These are phyloP conservation scores for Patellifolia procumbens DNA, from an alignment of 179 eudicot species.

Conservation along the genomic window DNA sequence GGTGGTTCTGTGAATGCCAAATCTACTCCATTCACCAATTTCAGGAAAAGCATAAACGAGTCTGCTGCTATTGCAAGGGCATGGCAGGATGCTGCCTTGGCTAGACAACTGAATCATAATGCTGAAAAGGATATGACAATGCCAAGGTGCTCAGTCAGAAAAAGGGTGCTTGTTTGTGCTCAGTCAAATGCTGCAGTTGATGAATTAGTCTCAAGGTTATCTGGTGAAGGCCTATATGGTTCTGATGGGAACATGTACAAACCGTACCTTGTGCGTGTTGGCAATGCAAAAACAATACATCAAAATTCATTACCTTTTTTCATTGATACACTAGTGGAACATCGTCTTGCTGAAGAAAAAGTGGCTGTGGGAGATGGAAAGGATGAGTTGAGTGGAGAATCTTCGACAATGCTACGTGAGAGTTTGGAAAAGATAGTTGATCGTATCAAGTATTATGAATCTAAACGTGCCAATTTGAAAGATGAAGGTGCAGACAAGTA, in stretches of 20 bases:
- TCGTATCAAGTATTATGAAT: conserved; percentile 74
- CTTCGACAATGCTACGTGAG: conserved; percentile 62
- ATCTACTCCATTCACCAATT: conserved; percentile 37
- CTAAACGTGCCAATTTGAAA: conserved; percentile 78
- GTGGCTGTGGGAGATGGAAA: conserved; percentile 39
- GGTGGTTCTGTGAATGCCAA: conserved; percentile 33
- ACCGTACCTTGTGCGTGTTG: conserved; percentile 99
- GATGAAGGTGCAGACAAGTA: conserved; percentile 52
- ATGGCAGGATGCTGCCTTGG: conserved; percentile 99
- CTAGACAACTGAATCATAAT: conserved; percentile 67
- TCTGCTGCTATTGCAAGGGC: conserved; percentile 94
- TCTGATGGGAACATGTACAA: conserved; percentile 74
- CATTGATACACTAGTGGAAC: conserved; percentile 92
- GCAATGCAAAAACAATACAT: conserved; percentile 94
- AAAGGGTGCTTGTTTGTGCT: conserved; percentile 96
- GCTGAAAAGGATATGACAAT: conserved; percentile 44
- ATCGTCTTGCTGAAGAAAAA: conserved; percentile 69
- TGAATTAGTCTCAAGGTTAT: conserved; percentile 90
- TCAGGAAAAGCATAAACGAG: conserved; percentile 50
- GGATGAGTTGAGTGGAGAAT: conserved; percentile 41
- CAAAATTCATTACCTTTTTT: conserved; percentile 85
- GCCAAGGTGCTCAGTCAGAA: conserved; percentile 41
- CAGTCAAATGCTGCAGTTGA: conserved; percentile 99
- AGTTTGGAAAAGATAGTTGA: conserved; percentile 84
- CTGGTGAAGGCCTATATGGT: conserved; percentile 85